A percentile compares a stretch with the other conserved stretches of the same genome.
Conservation (phyloP, 1,284 basidiomycete genomes). For the Neolentinus lepideus region DNA sequence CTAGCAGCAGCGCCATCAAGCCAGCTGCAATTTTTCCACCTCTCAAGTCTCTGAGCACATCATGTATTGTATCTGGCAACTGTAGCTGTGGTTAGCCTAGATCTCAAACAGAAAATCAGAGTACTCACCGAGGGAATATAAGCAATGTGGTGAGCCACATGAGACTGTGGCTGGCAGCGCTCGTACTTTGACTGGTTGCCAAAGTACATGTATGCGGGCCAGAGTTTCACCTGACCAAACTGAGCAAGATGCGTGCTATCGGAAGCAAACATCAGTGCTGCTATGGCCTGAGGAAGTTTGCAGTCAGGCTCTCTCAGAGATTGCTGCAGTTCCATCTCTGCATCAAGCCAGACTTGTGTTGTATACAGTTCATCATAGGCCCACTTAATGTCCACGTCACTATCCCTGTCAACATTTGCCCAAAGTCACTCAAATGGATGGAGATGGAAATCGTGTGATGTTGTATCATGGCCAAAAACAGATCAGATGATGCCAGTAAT, state of each 20-base stretch:
- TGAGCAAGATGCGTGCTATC: constrained; percentile 22
- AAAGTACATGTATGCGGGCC: constrained; percentile 23
- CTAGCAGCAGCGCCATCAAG: constrained; percentile 1
- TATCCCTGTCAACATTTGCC: neutral
- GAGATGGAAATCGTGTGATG: constrained; percentile 7
- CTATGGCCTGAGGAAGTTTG: constrained; percentile 16
- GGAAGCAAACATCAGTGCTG: constrained; percentile 19
- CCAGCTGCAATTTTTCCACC: neutral
- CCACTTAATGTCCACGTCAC: constrained; percentile 9
- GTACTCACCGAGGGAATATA: constrained; percentile 22
- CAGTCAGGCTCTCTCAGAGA: constrained; percentile 12
- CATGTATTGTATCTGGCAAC: constrained; percentile 21
- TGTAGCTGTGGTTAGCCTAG: constrained; percentile 2
- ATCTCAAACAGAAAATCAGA: neutral
- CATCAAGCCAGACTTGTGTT: constrained; percentile 13
- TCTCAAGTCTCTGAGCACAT: constrained; percentile 8
- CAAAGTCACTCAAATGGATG: constrained; percentile 9
- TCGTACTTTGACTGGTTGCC: constrained; percentile 22
- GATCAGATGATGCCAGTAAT: constrained; percentile 11
- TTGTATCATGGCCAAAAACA: constrained; percentile 5
- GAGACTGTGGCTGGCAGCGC: constrained; percentile 12
- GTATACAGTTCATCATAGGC: constrained; percentile 17
- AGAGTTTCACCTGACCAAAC: constrained; percentile 20
- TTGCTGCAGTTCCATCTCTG: constrained; percentile 15
- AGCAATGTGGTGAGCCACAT: constrained; percentile 19